Evolutionary conservation across 768 basidiomycete species (phyloP).

Genomic region (Termitomyces bulborhizus): DNA sequence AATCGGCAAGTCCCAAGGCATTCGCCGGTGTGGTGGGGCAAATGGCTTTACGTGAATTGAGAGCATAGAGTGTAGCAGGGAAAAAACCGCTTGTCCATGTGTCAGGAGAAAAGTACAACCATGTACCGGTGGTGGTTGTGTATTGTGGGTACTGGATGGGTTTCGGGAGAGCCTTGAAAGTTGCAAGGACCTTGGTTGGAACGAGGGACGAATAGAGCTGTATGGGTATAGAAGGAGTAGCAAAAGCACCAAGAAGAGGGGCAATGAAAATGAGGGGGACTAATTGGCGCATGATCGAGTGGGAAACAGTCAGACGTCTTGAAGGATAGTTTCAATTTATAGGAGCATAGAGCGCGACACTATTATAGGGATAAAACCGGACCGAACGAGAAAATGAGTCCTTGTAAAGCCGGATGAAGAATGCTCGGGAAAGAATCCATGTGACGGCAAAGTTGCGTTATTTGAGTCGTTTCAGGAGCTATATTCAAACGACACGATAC

Average conservation of each 20-base stretch:
- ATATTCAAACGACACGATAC: not conserved
- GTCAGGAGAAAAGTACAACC: conserved; percentile 49
- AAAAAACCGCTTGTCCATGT: conserved; percentile 73
- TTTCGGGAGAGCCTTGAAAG: conserved; percentile 37
- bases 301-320: not conserved
- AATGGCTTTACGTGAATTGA: conserved; percentile 45
- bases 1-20: conserved; percentile 37
- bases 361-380: conserved; percentile 7
- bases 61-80: conserved; percentile 53
- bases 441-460: not conserved
- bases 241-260: conserved; percentile 13
- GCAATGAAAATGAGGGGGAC: conserved; percentile 9
- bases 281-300: not conserved
- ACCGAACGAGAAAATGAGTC: conserved; percentile 10
- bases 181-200: conserved; percentile 52
- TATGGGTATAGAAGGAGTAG: conserved; percentile 25
- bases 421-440: conserved; percentile 9
- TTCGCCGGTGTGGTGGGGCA: conserved; percentile 36
- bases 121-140: conserved; percentile 42
- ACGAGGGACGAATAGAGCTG: conserved; percentile 58
- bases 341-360: not conserved
- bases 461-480: not conserved
- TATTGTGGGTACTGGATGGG: conserved; percentile 40
- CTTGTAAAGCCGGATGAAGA: not conserved
- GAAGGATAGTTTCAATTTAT: not conserved